Evolutionary conservation across 768 basidiomycete genomes (phyloP).

Genomic region (Leccinellum albellum): DNA sequence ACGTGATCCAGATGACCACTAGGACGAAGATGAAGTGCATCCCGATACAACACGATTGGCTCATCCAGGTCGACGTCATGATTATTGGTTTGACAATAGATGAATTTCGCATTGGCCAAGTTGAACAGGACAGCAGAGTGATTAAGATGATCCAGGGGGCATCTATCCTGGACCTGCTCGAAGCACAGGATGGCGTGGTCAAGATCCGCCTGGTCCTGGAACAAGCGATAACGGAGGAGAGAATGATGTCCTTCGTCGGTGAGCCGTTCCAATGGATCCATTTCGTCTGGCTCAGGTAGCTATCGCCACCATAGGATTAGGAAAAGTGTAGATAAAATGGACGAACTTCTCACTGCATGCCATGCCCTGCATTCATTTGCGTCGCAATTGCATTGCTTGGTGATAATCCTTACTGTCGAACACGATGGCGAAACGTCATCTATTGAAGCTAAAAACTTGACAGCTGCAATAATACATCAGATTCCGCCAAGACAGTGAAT

Average conservation of each 20-base stretch:
- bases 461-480: background rate
- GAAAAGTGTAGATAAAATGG: background rate
- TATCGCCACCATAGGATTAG: background rate
- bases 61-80: background rate
- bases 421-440: background rate
- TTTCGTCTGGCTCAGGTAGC: background rate
- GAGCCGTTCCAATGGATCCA: background rate
- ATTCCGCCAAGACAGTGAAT: background rate
- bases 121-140: background rate
- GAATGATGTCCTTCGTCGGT: background rate
- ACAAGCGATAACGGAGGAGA: background rate
- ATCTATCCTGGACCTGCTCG: background rate
- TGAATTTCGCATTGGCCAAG: background rate
- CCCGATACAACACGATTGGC: background rate
- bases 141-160: background rate
- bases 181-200: background rate
- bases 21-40: background rate
- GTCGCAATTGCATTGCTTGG: background rate
- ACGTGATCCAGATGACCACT: background rate
- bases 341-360: background rate
- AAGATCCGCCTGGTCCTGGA: background rate
- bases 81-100: background rate
- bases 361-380: background rate
- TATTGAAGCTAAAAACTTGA: background rate
- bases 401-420: background rate